These are phyloP conservation scores for Schwanniomyces yamadae DNA, from an alignment of 805 yeast genomes.

Conservation along the genomic window DNA sequence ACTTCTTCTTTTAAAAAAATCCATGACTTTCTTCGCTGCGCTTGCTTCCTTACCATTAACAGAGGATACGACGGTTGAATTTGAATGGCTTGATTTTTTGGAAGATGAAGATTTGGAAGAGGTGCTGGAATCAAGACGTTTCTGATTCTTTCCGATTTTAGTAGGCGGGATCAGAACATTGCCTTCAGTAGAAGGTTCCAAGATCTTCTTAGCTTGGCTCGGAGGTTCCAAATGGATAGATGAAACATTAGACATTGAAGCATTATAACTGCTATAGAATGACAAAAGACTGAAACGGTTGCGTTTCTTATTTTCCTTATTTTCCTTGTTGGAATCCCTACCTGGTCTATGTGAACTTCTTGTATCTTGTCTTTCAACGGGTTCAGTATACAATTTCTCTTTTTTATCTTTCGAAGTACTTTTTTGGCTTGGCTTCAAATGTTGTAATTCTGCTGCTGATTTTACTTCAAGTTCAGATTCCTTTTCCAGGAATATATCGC, in stretches of 20 bases:
- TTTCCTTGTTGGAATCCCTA: slow-evolving; percentile 17
- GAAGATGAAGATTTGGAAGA: slow-evolving; percentile 21
- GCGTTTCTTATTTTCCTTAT: slow-evolving; percentile 34
- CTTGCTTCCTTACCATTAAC: slow-evolving; percentile 56
- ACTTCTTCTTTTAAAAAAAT: slow-evolving; percentile 69
- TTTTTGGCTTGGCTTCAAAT: not conserved
- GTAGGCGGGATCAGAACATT: slow-evolving; percentile 16
- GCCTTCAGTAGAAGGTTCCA: slow-evolving; percentile 32
- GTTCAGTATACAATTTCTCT: not conserved
- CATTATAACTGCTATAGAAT: slow-evolving; percentile 37
- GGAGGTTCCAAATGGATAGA: slow-evolving; percentile 6
- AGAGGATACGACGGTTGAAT: slow-evolving; percentile 19
- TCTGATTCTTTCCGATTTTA: slow-evolving; percentile 17
- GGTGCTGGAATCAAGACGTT: slow-evolving; percentile 26
- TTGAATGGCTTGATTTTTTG: slow-evolving; percentile 24
- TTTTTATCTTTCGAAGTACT: slow-evolving; percentile 1
- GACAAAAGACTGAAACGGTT: slow-evolving; percentile 45
- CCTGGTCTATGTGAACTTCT: not conserved
- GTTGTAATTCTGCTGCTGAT: not conserved
- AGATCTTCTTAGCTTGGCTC: slow-evolving; percentile 21
- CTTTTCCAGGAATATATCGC: not conserved
- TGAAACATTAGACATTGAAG: slow-evolving; percentile 13
- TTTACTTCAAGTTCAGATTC: not conserved
- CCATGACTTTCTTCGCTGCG: slow-evolving; percentile 76
- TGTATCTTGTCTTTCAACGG: not conserved